Conservation (phyloP, 345 rosid genomes). For the Salix udensis region DNA sequence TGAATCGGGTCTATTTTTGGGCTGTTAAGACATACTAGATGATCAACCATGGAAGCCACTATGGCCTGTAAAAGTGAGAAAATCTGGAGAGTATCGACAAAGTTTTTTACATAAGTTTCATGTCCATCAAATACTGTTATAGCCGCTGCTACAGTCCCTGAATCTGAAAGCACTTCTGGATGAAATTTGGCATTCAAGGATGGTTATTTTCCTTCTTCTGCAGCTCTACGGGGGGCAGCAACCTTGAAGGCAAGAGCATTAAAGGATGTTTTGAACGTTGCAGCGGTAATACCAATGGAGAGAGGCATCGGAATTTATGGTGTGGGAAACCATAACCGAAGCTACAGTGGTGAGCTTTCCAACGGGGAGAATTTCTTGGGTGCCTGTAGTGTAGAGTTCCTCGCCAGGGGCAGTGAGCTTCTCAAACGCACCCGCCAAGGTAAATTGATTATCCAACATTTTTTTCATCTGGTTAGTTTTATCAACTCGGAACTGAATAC, state of each 20-base stretch:
- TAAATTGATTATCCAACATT: not conserved
- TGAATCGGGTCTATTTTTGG: not conserved
- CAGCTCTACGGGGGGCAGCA: constrained; percentile 92
- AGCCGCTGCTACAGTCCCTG: not conserved
- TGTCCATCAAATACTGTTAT: not conserved
- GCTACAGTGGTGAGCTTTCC: constrained; percentile 50
- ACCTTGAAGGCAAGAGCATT: constrained; percentile 84
- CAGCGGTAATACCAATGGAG: constrained; percentile 71
- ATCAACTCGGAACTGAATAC: not conserved
- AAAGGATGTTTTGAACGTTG: constrained; percentile 76
- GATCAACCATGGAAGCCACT: not conserved
- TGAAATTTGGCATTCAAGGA: not conserved
- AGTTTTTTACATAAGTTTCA: not conserved
- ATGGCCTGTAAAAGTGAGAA: not conserved
- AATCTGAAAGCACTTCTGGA: not conserved
- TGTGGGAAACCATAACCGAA: constrained; percentile 35
- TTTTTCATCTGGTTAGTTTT: not conserved
- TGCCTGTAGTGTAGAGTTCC: constrained; percentile 58
- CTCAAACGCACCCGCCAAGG: constrained; percentile 95
- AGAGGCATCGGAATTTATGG: constrained; percentile 49
- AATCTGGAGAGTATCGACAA: not conserved
- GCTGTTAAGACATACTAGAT: not conserved
- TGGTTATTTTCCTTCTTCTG: not conserved
- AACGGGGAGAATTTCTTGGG: constrained; percentile 57
- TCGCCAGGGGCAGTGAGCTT: constrained; percentile 79